A percentile compares a stretch with the other conserved stretches of the same genome.
These are phyloP conservation scores for Acanthamoeba triangularis DNA, from an alignment of 208 protist species.

Conservation along the genomic window DNA sequence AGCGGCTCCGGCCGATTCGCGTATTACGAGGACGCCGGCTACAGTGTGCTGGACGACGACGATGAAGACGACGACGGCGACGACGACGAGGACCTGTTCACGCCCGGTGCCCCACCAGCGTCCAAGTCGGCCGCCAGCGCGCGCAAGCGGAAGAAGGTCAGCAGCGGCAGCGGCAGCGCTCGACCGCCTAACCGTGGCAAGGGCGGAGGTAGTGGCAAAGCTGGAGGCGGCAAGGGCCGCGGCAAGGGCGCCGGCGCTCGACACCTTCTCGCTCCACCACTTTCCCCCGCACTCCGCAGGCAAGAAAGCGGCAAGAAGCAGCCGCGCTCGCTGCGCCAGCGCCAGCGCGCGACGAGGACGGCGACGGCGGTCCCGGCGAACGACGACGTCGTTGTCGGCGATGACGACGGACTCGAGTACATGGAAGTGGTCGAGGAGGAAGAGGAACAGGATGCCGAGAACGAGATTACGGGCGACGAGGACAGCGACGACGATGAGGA, in stretches of 20 bases:
- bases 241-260: neutral
- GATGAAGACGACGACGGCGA: neutral
- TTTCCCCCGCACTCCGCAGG: neutral
- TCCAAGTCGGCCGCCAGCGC: neutral
- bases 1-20: neutral
- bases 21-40: conserved; percentile 4
- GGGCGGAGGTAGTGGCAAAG: neutral
- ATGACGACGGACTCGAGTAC: neutral
- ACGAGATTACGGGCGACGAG: neutral
- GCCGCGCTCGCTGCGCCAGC: neutral
- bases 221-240: neutral
- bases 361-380: neutral
- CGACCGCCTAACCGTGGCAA: neutral
- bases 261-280: neutral
- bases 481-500: neutral
- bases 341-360: neutral
- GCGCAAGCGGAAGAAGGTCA: neutral
- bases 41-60: neutral
- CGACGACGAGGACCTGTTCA: conserved; percentile 23
- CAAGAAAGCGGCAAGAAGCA: neutral
- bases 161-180: neutral
- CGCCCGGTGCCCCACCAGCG: neutral
- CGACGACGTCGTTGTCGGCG: neutral
- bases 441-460: neutral
- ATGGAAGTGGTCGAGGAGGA: neutral